Conservation (phyloP, 2,329 filamentous ascomycete species). For the Fusarium chlamydosporum region DNA sequence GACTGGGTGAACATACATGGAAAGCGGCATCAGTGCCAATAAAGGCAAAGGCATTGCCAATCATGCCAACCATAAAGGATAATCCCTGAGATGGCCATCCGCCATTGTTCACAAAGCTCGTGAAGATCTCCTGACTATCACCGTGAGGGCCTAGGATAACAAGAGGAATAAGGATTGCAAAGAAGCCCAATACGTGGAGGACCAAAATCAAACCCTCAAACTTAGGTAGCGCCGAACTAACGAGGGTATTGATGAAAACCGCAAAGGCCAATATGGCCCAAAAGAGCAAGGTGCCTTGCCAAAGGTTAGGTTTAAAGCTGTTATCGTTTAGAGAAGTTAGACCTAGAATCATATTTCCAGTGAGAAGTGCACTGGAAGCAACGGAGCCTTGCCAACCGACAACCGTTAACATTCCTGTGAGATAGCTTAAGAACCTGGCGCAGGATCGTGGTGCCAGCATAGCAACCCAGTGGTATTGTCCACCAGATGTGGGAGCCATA, state of each 20-base stretch:
- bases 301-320: slow-evolving; percentile 36
- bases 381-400: slow-evolving; percentile 46
- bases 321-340: slow-evolving; percentile 33
- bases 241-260: slow-evolving; percentile 55
- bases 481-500: slow-evolving; percentile 39
- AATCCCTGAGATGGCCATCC: slow-evolving; percentile 36
- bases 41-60: slow-evolving; percentile 40
- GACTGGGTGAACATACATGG: slow-evolving; percentile 6
- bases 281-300: slow-evolving; percentile 50
- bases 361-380: slow-evolving; percentile 41
- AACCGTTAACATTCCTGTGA: slow-evolving; percentile 46
- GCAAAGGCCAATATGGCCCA: slow-evolving; percentile 60
- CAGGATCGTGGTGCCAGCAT: slow-evolving; percentile 40
- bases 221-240: slow-evolving; percentile 51
- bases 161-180: slow-evolving; percentile 56
- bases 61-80: slow-evolving; percentile 37
- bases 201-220: slow-evolving; percentile 59
- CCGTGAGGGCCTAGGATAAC: slow-evolving; percentile 52
- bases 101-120: slow-evolving; percentile 45
- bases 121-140: slow-evolving; percentile 48
- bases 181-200: slow-evolving; percentile 61
- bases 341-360: slow-evolving; percentile 47
- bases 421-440: slow-evolving; percentile 51
- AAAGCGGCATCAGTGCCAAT: slow-evolving; percentile 38
- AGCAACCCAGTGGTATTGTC: slow-evolving; percentile 43